Percentiles rank a stretch among this genome's conserved stretches.
These are phyloP conservation scores for Tuctoria greenei DNA, from an alignment of 176 grass and related monocot genomes.

Conservation along the genomic window DNA sequence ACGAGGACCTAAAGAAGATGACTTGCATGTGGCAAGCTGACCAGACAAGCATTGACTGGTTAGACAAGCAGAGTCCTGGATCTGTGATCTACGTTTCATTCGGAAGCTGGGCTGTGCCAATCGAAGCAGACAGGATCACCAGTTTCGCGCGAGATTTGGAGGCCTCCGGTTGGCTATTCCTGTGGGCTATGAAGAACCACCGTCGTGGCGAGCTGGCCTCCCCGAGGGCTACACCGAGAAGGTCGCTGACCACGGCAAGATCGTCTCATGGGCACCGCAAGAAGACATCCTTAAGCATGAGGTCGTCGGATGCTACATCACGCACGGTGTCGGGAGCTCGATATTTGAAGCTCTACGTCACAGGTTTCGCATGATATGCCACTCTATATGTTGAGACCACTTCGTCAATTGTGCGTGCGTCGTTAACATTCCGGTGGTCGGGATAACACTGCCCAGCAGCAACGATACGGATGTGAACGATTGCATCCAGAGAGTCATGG, in stretches of 20 bases:
- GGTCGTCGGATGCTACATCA: slow-evolving; percentile 52
- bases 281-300: slow-evolving; percentile 43
- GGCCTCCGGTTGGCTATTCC: slow-evolving; percentile 51
- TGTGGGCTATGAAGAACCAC: slow-evolving; percentile 65
- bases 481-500: slow-evolving; percentile 48
- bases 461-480: slow-evolving; percentile 18
- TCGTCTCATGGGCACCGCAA: slow-evolving; percentile 25
- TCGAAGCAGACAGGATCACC: slow-evolving; percentile 37
- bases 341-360: slow-evolving; percentile 44
- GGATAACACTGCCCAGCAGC: slow-evolving; percentile 32
- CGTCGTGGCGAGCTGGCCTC: slow-evolving; percentile 63
- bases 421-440: slow-evolving; percentile 44
- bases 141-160: slow-evolving; percentile 52
- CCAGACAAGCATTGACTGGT: slow-evolving; percentile 56
- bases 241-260: slow-evolving; percentile 39
- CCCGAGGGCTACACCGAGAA: slow-evolving; percentile 35
- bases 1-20: neutral
- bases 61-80: slow-evolving; percentile 32
- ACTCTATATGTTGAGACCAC: slow-evolving; percentile 65
- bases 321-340: slow-evolving; percentile 72
- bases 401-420: slow-evolving; percentile 71
- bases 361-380: slow-evolving; percentile 58
- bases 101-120: slow-evolving; percentile 70
- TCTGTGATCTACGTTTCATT: slow-evolving; percentile 77
- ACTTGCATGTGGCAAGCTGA: slow-evolving; percentile 58